phyloP scores from a whole-genome alignment of 331 rosid species.

The Quercus lobata region DNA sequence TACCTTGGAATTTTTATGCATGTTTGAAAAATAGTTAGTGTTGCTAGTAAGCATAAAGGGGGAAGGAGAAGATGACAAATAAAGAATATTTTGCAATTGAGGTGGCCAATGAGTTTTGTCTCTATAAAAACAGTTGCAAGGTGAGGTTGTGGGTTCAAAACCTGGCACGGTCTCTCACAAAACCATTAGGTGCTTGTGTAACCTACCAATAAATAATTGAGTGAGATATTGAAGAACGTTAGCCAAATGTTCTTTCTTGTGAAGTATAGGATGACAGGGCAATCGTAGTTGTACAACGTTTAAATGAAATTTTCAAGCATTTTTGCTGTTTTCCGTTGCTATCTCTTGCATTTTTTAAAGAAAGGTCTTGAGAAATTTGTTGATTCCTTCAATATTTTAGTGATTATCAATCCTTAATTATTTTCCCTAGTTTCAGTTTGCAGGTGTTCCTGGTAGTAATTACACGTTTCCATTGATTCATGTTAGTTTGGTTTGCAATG shows the following conservation, averaged over 20 bases:
- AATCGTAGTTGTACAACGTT: neutral
- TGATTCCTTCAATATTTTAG: neutral
- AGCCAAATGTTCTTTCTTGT: neutral
- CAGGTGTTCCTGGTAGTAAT: neutral
- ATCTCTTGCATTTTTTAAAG: neutral
- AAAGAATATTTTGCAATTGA: neutral
- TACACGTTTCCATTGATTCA: neutral
- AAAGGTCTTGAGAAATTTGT: neutral
- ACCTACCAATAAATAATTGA: neutral
- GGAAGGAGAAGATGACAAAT: neutral
- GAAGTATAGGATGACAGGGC: neutral
- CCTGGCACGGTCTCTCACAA: too few species aligned
- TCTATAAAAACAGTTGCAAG: too few species aligned
- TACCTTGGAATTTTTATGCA: neutral
- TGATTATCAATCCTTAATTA: neutral
- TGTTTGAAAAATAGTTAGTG: neutral
- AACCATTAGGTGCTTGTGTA: too few species aligned
- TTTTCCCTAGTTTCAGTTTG: neutral
- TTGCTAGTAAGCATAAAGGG: neutral
- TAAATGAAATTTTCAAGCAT: neutral
- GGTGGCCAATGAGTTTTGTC: too few species aligned
- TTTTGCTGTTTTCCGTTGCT: neutral
- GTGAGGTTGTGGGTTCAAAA: too few species aligned
- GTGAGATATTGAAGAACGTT: neutral
- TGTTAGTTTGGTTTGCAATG: conserved; percentile 4